Percentiles rank a stretch among this genome's conserved stretches.
Conservation (phyloP, 768 basidiomycete genomes). For the Mrakia frigida region DNA sequence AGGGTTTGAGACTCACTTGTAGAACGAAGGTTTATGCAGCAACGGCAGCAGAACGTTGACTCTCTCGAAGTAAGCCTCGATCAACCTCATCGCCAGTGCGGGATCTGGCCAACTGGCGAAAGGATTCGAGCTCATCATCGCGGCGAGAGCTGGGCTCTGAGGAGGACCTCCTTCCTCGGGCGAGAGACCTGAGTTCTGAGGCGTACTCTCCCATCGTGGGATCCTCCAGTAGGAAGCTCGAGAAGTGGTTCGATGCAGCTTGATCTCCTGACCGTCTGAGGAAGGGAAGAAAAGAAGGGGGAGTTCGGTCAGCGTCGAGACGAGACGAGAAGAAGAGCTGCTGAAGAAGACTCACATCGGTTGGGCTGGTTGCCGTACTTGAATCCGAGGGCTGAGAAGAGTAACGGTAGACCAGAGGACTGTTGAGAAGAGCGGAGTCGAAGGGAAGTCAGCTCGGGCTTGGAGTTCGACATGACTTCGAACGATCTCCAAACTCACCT, state of each 20-base stretch:
- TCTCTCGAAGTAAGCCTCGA: slow-evolving; percentile 30
- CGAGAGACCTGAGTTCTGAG: neutral
- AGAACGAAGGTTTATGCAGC: slow-evolving; percentile 30
- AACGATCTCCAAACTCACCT: neutral
- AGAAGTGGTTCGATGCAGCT: slow-evolving; percentile 27
- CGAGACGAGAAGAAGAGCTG: neutral
- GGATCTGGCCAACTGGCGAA: slow-evolving; percentile 29
- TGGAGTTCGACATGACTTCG: neutral
- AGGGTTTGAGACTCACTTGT: slow-evolving; percentile 11
- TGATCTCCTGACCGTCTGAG: slow-evolving; percentile 22
- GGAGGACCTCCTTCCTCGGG: slow-evolving; percentile 5
- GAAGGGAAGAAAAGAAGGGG: neutral
- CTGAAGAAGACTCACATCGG: slow-evolving; percentile 7
- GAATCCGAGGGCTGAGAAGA: slow-evolving; percentile 30
- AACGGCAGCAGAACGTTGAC: slow-evolving; percentile 24
- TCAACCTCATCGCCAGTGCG: slow-evolving; percentile 12
- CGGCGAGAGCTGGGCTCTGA: slow-evolving; percentile 17
- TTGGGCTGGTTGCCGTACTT: slow-evolving; percentile 30
- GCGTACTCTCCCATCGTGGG: slow-evolving; percentile 27
- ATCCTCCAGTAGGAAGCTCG: slow-evolving; percentile 23
- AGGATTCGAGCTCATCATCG: slow-evolving; percentile 27
- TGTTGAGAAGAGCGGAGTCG: neutral
- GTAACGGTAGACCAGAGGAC: slow-evolving; percentile 26
- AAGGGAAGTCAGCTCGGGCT: neutral
- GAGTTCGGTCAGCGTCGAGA: neutral